These are phyloP conservation scores for Rhizoclosmatium globosum DNA, from an alignment of 192 early-diverging fungal species.

Conservation along the genomic window DNA sequence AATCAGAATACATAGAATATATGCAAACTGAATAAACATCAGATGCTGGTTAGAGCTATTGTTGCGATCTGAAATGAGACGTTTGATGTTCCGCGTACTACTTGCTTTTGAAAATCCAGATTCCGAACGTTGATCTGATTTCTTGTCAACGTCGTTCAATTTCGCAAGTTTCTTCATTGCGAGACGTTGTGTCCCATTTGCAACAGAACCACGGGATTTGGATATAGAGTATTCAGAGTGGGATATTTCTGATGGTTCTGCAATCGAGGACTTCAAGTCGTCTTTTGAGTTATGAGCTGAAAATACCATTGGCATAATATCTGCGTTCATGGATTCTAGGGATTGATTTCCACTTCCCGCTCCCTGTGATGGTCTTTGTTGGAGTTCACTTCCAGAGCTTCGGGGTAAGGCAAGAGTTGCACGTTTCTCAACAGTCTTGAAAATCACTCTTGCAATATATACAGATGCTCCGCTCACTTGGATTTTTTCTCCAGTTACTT, in stretches of 20 bases:
- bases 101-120: conserved; percentile 24
- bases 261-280: neutral
- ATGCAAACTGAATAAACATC: conserved; percentile 30
- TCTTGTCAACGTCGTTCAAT: neutral
- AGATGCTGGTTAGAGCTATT: conserved; percentile 40
- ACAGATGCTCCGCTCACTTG: neutral
- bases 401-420: neutral
- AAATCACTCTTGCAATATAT: neutral
- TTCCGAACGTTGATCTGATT: conserved; percentile 6
- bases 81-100: conserved; percentile 28
- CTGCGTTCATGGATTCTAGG: neutral
- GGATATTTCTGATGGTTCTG: neutral
- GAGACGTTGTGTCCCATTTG: neutral
- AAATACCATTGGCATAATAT: conserved; percentile 39
- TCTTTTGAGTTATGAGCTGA: conserved; percentile 36
- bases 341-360: neutral
- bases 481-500: conserved; percentile 9
- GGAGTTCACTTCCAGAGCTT: neutral
- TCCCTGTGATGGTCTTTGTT: neutral
- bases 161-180: neutral
- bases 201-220: neutral
- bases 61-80: conserved; percentile 40
- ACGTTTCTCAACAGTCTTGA: neutral
- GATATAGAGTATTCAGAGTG: neutral
- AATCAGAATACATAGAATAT: conserved; percentile 39